Evolutionary conservation across 2,329 filamentous ascomycete genomes (phyloP).

Genomic region (Cladosporium oxysporum): DNA sequence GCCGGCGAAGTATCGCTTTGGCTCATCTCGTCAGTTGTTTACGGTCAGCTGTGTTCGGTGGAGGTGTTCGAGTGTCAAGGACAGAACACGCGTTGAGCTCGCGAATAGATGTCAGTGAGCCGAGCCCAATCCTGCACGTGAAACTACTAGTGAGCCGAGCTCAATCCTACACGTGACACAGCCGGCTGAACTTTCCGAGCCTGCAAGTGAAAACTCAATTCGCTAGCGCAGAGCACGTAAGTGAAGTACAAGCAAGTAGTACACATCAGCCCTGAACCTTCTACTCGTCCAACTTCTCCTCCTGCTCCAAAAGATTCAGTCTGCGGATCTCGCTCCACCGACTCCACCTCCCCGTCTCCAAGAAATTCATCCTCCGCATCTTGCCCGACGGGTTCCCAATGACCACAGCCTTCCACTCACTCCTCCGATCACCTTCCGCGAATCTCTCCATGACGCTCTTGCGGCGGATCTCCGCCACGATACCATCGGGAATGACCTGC

Average conservation of each 20-base stretch:
- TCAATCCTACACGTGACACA: background rate
- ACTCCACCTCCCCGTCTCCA: slow-evolving; percentile 68
- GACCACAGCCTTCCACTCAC: slow-evolving; percentile 69
- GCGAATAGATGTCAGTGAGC: background rate
- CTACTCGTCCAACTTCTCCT: background rate
- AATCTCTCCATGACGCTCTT: slow-evolving; percentile 22
- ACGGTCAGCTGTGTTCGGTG: background rate
- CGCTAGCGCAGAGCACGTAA: background rate
- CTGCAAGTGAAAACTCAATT: background rate
- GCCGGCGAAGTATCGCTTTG: too few species aligned
- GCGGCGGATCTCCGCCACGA: slow-evolving; percentile 33
- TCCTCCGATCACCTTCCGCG: slow-evolving; percentile 32
- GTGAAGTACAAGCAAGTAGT: background rate
- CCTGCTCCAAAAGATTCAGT: slow-evolving; percentile 43
- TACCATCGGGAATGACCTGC: slow-evolving; percentile 67
- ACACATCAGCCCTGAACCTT: too few species aligned
- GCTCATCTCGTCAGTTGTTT: background rate
- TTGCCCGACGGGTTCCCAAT: slow-evolving; percentile 71
- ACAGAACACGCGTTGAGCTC: background rate
- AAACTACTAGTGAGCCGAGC: background rate
- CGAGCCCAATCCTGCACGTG: too few species aligned
- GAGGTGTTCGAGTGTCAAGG: background rate
- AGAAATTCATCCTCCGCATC: slow-evolving; percentile 67
- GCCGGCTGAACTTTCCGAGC: background rate
- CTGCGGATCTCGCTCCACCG: slow-evolving; percentile 71